phyloP scores from a whole-genome alignment of 208 protist species.

The Crithidia sp. region DNA sequence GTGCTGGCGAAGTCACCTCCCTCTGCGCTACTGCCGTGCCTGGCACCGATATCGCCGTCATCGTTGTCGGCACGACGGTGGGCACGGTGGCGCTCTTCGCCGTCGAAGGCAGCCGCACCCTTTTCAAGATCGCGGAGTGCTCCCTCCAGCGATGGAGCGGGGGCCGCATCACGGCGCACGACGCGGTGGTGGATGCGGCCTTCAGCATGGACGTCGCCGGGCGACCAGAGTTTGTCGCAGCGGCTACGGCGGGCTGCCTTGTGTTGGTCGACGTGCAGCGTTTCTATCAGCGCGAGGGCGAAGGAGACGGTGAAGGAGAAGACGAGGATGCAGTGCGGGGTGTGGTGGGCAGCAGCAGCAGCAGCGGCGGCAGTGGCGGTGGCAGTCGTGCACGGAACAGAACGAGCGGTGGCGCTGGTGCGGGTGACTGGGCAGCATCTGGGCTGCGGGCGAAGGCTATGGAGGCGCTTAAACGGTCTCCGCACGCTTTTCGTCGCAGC shows the following conservation, averaged over 20 bases:
- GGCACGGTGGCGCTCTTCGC: conserved; percentile 59
- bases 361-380: no score
- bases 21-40: conserved; percentile 46
- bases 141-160: conserved; percentile 35
- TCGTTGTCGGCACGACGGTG: conserved; percentile 59
- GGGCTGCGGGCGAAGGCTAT: conserved; percentile 39
- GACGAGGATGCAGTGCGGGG: not conserved
- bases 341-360: not conserved
- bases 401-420: not conserved
- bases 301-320: conserved; percentile 11
- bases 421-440: conserved; percentile 5
- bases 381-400: not conserved
- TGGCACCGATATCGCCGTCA: conserved; percentile 42
- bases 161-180: conserved; percentile 35
- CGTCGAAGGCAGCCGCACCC: conserved; percentile 31
- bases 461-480: conserved; percentile 36
- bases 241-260: conserved; percentile 44
- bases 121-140: conserved; percentile 48
- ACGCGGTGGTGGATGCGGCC: conserved; percentile 47
- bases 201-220: conserved; percentile 71
- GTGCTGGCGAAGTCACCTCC: conserved; percentile 42
- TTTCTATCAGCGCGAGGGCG: conserved; percentile 1
- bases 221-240: conserved; percentile 61
- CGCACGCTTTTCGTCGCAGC: conserved; percentile 15
- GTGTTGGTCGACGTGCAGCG: conserved; percentile 54